These are phyloP conservation scores for Leishmania martiniquensis DNA, from an alignment of 208 protist genomes.

Conservation along the genomic window DNA sequence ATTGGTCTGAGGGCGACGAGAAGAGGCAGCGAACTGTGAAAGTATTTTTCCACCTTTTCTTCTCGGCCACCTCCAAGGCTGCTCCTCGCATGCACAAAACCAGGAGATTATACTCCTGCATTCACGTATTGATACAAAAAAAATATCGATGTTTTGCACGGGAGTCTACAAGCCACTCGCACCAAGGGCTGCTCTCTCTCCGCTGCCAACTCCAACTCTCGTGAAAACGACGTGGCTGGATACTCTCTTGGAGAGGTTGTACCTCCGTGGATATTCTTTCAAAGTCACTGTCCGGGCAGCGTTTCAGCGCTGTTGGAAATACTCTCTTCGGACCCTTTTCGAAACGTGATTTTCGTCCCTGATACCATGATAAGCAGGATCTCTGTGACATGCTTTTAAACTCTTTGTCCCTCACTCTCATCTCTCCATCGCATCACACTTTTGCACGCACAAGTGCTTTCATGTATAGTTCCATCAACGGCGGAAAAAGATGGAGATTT, in stretches of 20 bases:
- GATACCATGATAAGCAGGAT: neutral
- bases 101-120: neutral
- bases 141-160: neutral
- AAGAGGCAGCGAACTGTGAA: neutral
- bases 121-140: neutral
- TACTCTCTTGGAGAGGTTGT: neutral
- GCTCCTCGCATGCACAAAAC: neutral
- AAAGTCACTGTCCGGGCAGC: neutral
- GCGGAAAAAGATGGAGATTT: neutral
- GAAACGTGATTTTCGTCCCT: neutral
- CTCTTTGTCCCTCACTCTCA: too few species aligned
- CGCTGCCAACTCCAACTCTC: neutral
- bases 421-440: neutral
- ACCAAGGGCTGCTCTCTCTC: neutral
- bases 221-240: neutral
- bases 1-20: too few species aligned
- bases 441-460: neutral
- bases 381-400: neutral
- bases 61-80: neutral
- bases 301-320: too few species aligned
- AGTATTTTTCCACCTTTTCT: neutral
- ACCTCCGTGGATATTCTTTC: neutral
- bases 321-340: neutral
- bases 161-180: neutral
- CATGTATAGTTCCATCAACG: neutral